These are phyloP conservation scores for Salicornia ramosissima DNA, from an alignment of 148 eudicot species.

Conservation along the genomic window DNA sequence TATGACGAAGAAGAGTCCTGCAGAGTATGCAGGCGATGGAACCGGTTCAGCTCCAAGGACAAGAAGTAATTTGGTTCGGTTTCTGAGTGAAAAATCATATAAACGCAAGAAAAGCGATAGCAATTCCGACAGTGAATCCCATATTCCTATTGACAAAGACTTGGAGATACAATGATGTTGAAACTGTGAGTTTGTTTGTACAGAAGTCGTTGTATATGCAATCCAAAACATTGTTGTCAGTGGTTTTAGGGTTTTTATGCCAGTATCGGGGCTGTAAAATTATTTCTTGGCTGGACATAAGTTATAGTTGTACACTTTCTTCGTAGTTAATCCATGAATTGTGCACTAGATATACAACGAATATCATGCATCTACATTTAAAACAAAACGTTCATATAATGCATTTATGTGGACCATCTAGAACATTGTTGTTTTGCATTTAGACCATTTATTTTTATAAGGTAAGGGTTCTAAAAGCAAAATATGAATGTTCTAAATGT, in stretches of 20 bases:
- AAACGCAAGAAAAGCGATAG: constrained; percentile 31
- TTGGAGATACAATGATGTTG: constrained; percentile 40
- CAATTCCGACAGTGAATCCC: constrained; percentile 37
- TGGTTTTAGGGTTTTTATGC: constrained; percentile 8
- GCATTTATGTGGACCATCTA: no score
- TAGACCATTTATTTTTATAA: no score
- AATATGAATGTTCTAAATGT: no score
- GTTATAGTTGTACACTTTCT: not conserved
- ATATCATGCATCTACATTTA: no score
- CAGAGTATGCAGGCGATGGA: constrained; percentile 22
- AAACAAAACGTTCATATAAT: no score
- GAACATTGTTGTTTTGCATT: no score
- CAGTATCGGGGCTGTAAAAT: not conserved
- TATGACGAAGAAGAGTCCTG: constrained; percentile 45
- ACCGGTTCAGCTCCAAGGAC: constrained; percentile 31
- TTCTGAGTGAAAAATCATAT: constrained; percentile 57
- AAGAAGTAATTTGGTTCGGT: constrained; percentile 38
- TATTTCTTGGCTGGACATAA: not conserved
- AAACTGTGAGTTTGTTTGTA: constrained; percentile 1
- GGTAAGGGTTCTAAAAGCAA: no score
- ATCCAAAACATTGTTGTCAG: constrained; percentile 2
- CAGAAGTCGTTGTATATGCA: constrained; percentile 16
- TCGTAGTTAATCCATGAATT: no score
- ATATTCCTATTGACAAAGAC: constrained; percentile 37
- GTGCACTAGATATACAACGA: no score